Conservation (phyloP, 352 stramenopile genomes). For the Pythium aphanidermatum region DNA sequence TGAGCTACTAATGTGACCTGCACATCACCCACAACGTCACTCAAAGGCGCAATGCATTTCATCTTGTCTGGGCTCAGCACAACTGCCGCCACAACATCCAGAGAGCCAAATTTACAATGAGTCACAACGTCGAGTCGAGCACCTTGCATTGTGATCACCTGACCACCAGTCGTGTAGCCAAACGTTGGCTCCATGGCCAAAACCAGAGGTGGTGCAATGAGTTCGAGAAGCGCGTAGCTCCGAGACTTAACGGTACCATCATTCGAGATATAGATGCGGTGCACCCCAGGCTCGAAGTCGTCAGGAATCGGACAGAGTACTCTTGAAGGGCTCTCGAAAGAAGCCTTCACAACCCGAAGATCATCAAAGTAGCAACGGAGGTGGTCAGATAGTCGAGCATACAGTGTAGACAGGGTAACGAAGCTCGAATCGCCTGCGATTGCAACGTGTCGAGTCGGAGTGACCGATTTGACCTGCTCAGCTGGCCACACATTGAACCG, state of each 20-base stretch:
- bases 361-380: constrained; percentile 60
- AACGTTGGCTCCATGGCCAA: constrained; percentile 25
- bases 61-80: constrained; percentile 8
- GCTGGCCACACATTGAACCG: constrained; percentile 23
- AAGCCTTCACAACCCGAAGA: constrained; percentile 3
- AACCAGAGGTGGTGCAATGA: constrained; percentile 45
- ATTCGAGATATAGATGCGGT: constrained; percentile 41
- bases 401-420: constrained; percentile 30
- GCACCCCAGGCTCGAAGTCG: constrained; percentile 17
- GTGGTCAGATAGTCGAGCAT: constrained; percentile 27
- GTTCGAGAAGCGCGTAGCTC: constrained; percentile 29
- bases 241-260: constrained; percentile 37
- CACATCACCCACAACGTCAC: constrained; percentile 24
- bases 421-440: constrained; percentile 20
- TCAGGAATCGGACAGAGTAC: constrained; percentile 35
- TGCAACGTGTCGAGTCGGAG: constrained; percentile 26
- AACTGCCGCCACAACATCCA: constrained; percentile 17
- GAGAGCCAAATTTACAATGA: constrained; percentile 66
- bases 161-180: constrained; percentile 29
- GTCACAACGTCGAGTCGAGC: constrained; percentile 44
- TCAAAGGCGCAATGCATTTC: constrained; percentile 14
- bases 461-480: constrained; percentile 37
- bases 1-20: constrained; percentile 34
- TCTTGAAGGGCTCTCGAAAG: constrained; percentile 25
- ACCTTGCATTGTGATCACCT: constrained; percentile 37